Base-by-base conservation (phyloP, 2,329 filamentous ascomycete species). In the Fusarium luffae region DNA sequence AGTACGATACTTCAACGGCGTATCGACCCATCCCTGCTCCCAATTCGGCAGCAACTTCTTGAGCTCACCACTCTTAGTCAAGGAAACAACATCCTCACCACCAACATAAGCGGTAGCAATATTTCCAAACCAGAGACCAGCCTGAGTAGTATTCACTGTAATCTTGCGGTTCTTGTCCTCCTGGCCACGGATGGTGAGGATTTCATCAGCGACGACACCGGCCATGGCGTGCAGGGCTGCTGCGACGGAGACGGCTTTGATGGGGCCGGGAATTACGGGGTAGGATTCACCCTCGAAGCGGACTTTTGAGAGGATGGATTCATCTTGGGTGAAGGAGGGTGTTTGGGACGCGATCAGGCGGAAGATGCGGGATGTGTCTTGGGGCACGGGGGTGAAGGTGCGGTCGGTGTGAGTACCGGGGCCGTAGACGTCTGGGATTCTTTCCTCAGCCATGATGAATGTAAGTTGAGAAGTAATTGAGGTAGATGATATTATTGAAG, bases 1-100 rank as follows among this genome's bases (percentile, higher is more conserved):
- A 4, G 66, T 60, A 4, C 66, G 61, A 13, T 66, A 66, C 16
- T 66, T 66, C 8, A 66, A 42, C 5, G 61, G 63, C 2, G 63
- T 66, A 3, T 60, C 62, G 12, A 65, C 61, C 62, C 62, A 66
- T 4, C 62, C 62, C 28, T n/a, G 23, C 19, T 65, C 62, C 62
- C 62, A 65, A 27, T 65, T 42, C 3, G 62, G 54, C 2, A 60
- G 4, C 0, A 65, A 6, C 19, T 23, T 54, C 19, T 49, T 60
- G 4, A 65, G 1, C 14, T 60, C 61, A n/a, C 61, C 54, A 7
- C 23, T 27, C 34, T 52, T 54, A 2, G 54, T 21, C 10, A 66
- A 21, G 0, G 21, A 5, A 2, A 65, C 8, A 3, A n/a, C 54
- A 34, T 65, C 54, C 3, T 54, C 59, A 7, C 62, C 48, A 4